A percentile compares a stretch with the other conserved stretches of the same genome.
phyloP scores from a whole-genome alignment of 108 stramenopile species.

The Fragilaria radians region DNA sequence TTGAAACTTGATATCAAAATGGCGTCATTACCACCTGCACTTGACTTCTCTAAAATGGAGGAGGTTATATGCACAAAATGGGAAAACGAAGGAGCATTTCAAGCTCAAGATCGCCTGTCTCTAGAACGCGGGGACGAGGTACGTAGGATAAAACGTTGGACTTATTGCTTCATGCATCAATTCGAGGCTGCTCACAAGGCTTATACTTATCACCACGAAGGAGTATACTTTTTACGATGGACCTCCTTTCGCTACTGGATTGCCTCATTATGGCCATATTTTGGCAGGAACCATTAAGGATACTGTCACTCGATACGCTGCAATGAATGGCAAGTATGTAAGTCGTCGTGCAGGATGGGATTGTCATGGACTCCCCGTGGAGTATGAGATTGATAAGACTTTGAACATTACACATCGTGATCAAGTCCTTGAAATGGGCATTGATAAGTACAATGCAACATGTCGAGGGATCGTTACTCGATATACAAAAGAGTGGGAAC shows the following conservation, averaged over 20 bases:
- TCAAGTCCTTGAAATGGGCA: conserved; percentile 94
- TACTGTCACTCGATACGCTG: conserved; percentile 96
- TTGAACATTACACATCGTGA: conserved; percentile 93
- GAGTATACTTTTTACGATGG: conserved; percentile 99
- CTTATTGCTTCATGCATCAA: background rate
- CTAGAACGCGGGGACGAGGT: conserved; percentile 76
- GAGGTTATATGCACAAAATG: conserved; percentile 76
- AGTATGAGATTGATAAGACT: conserved; percentile 97
- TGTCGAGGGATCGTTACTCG: conserved; percentile 95
- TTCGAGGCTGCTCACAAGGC: background rate
- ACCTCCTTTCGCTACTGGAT: conserved; percentile 98
- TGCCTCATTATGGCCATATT: conserved; percentile 99
- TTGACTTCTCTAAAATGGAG: conserved; percentile 80
- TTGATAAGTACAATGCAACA: conserved; percentile 95
- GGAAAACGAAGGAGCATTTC: conserved; percentile 67
- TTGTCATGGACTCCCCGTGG: conserved; percentile 98
- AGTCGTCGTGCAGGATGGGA: conserved; percentile 98
- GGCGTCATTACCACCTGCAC: conserved; percentile 65
- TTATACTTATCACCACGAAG: conserved; percentile 11
- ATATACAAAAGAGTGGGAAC: conserved; percentile 98
- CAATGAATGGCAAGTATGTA: conserved; percentile 89
- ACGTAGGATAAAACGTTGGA: conserved; percentile 9
- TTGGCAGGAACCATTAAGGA: conserved; percentile 99
- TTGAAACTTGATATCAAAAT: conserved; percentile 23
- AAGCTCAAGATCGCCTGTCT: conserved; percentile 56